Base-by-base conservation (phyloP, 2,329 filamentous ascomycete species). In the Dothidotthia symphoricarpi region DNA sequence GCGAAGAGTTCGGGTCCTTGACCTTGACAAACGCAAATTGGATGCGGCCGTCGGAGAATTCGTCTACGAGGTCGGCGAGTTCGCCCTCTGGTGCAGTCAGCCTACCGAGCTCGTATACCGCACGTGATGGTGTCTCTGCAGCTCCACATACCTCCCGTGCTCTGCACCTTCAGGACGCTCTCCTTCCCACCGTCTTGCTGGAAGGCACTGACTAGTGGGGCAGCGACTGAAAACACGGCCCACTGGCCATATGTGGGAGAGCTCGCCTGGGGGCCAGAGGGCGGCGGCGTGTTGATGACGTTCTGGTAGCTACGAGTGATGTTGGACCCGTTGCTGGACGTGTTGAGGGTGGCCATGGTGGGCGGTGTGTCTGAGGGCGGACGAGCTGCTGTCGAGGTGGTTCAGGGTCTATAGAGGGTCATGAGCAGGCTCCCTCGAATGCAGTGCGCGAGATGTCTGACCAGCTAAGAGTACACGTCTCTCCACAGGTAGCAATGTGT, bases 21-120 rank as follows among this genome's bases (percentile, higher is more conserved):
- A 98, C 85, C 71, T 95, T 96, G 59, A 93, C 83, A 61, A 94
- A 97, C 17, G 89, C 93, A 70, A 96, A 98, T 70, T 98, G 93
- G 53, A 98, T 86, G 58, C 89, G 85, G 37, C 93, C 93, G 68
- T 98, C 93, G 53, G 85, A 97, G 70, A 98, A 95, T 50, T 98
- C 93, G 54, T 98, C 93, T 55, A 95, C 80, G 42, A 98, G 76
- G 51, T 96, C 89, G 40, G 82, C 74, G 47, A 98, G 75, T 69
- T 98, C 91, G 47, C 93, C 93, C 72, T 96, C 90, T 93, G 62
- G 27, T 34, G 28, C 24, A 25, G 43, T 43, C 25, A 43, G 40
- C 13, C 16, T 11, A 7, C 2, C n/a, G n/a, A n/a, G n/a, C n/a
- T n/a, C n/a, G n/a, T n/a, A n/a, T n/a, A n/a, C n/a, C n/a, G n/a